phyloP scores from a whole-genome alignment of 331 rosid genomes.

The Spiraea crenata region DNA sequence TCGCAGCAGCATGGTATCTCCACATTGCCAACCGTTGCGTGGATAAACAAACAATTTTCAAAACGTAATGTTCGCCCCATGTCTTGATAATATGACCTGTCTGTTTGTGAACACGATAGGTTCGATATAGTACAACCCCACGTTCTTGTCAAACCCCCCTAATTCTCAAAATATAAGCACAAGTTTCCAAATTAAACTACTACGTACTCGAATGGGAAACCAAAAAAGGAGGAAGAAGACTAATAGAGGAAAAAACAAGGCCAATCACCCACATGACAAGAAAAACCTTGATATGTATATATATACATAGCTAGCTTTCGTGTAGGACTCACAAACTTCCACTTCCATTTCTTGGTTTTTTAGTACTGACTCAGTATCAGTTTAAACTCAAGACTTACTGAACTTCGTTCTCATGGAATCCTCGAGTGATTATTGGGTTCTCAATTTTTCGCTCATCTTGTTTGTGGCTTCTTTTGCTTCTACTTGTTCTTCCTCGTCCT shows the following conservation, averaged over 20 bases:
- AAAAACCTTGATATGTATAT: not conserved
- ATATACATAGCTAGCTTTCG: not conserved
- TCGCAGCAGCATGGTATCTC: too few relatives aligned
- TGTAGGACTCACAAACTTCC: not conserved
- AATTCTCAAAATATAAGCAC: not conserved
- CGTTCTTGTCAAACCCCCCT: not conserved
- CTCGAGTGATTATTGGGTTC: conserved; percentile 3
- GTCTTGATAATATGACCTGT: not conserved
- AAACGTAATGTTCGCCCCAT: conserved; percentile 4
- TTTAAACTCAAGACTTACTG: too few relatives aligned
- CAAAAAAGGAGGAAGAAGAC: not conserved
- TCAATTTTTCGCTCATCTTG: conserved; percentile 16
- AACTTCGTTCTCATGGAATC: conserved; percentile 11
- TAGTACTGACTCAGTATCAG: not conserved
- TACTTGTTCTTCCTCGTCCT: conserved; percentile 9
- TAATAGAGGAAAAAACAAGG: not conserved
- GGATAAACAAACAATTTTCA: not conserved
- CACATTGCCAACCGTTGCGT: too few relatives aligned
- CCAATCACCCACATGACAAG: not conserved
- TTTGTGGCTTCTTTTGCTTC: conserved; percentile 23
- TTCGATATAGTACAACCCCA: not conserved
- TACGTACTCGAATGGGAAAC: not conserved
- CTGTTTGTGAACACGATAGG: not conserved
- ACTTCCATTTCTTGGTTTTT: not conserved
- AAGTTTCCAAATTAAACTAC: not conserved